Evolutionary conservation across 371 early-diverging fungal species (phyloP).

Genomic region (Mortierella sp.): DNA sequence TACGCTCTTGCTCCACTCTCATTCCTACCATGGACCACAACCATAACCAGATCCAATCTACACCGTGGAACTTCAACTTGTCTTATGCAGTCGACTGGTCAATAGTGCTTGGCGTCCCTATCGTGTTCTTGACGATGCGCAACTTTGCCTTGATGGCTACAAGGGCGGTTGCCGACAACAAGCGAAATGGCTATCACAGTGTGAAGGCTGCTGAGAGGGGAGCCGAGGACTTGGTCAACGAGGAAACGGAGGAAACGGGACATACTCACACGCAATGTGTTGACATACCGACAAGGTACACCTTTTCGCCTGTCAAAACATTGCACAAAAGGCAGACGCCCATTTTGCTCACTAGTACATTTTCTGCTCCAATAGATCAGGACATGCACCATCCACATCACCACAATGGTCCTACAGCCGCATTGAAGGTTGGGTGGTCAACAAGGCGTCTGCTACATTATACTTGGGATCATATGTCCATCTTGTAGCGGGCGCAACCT

Average conservation of each 20-base stretch:
- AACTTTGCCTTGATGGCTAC: neutral
- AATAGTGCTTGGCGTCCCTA: conserved; percentile 24
- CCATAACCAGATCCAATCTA: conserved; percentile 17
- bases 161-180: neutral
- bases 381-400: neutral
- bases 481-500: conserved; percentile 60
- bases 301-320: conserved; percentile 2
- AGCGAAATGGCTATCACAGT: neutral
- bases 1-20: neutral
- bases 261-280: neutral
- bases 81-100: conserved; percentile 40
- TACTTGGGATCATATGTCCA: conserved; percentile 44
- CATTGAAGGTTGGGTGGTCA: conserved; percentile 57
- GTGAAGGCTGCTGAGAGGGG: neutral
- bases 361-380: neutral
- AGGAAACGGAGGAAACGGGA: neutral
- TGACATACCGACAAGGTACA: conserved; percentile 39
- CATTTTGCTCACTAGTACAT: neutral
- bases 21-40: conserved; percentile 19
- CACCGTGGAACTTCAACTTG: conserved; percentile 48
- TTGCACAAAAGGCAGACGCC: neutral
- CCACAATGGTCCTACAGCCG: conserved; percentile 33
- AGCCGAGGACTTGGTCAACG: conserved; percentile 2
- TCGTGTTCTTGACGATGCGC: conserved; percentile 27
- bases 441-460: conserved; percentile 59